These are phyloP conservation scores for Centaurea solstitialis DNA, from an alignment of 129 eudicot genomes.

Conservation along the genomic window DNA sequence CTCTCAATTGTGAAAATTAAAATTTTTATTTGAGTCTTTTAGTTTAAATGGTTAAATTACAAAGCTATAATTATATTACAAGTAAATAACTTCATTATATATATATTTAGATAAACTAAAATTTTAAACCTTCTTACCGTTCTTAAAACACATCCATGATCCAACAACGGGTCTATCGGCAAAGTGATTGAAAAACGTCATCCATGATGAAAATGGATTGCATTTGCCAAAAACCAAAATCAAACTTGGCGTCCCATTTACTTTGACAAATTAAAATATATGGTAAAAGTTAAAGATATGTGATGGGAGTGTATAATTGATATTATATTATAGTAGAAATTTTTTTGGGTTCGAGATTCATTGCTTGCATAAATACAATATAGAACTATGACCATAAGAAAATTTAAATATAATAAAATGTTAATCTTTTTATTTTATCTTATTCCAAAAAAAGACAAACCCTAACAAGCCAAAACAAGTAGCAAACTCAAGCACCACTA, in stretches of 20 bases:
- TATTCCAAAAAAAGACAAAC: neutral
- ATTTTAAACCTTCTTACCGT: neutral
- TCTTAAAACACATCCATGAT: neutral
- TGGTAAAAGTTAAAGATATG: neutral
- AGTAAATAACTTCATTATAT: too few species aligned
- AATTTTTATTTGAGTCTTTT: too few species aligned
- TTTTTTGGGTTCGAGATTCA: too few species aligned
- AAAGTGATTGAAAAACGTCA: neutral
- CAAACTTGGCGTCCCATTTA: neutral
- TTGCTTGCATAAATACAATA: neutral
- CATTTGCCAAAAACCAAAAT: neutral
- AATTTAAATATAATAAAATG: neutral
- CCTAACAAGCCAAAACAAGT: neutral
- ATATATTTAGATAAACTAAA: too few species aligned
- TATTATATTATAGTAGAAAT: too few species aligned
- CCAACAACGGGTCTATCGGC: neutral
- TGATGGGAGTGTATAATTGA: neutral
- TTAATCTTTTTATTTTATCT: neutral
- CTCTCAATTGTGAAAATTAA: too few species aligned
- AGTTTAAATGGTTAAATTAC: too few species aligned
- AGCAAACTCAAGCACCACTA: neutral
- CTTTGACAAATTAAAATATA: neutral
- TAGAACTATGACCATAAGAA: neutral
- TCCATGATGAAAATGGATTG: neutral
- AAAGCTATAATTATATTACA: too few species aligned